Percentiles rank a stretch among this genome's conserved stretches.
These are phyloP conservation scores for Strigomonas culicis DNA, from an alignment of 208 protist species.

Conservation along the genomic window DNA sequence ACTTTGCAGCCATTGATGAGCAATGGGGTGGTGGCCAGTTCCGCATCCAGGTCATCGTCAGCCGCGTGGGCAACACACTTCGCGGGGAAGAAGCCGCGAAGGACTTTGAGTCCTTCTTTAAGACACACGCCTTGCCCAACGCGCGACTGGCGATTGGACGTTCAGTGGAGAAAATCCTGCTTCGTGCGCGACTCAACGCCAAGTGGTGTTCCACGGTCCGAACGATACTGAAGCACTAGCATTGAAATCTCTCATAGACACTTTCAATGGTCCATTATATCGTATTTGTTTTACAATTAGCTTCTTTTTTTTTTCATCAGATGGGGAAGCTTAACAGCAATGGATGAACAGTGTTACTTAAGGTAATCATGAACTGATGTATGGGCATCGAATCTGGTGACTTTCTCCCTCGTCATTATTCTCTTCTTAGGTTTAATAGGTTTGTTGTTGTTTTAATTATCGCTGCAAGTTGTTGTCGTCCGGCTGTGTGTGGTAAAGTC, in stretches of 20 bases:
- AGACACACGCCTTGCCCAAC: slow-evolving; percentile 63
- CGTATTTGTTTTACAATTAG: no score
- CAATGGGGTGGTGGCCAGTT: slow-evolving; percentile 89
- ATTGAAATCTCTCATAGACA: no score
- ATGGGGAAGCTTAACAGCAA: no score
- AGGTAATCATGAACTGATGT: no score
- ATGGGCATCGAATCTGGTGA: background rate
- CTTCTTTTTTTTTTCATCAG: no score
- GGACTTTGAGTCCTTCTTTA: slow-evolving; percentile 72
- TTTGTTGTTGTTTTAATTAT: no score
- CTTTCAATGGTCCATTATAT: no score
- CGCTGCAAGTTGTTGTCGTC: no score
- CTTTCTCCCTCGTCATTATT: background rate
- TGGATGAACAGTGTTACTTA: no score
- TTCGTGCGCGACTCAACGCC: slow-evolving; percentile 53
- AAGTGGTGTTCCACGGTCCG: slow-evolving; percentile 42
- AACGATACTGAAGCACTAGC: background rate
- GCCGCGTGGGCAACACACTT: slow-evolving; percentile 50
- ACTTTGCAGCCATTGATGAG: slow-evolving; percentile 65
- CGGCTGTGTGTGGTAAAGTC: no score
- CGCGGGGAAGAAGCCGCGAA: slow-evolving; percentile 39
- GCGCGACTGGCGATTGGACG: slow-evolving; percentile 66
- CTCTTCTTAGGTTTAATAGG: background rate
- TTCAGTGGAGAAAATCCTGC: slow-evolving; percentile 55
- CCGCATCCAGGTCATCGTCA: slow-evolving; percentile 84